These are phyloP conservation scores for Pseudocohnilembus persalinus DNA, from an alignment of 169 alveolate genomes.

Conservation along the genomic window DNA sequence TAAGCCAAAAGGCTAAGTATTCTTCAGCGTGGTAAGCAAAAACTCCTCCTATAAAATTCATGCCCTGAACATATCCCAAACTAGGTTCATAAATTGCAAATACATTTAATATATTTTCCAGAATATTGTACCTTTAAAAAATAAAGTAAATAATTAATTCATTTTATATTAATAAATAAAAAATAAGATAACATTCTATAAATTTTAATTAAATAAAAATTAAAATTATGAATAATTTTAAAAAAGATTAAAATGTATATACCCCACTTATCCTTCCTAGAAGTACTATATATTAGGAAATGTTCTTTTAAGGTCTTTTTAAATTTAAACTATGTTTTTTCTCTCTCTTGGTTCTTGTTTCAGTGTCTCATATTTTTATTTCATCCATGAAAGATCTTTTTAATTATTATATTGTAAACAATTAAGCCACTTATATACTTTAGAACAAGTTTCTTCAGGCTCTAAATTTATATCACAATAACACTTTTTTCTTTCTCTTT, in stretches of 20 bases:
- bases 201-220: no score
- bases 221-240: no score
- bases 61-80: constrained; percentile 20
- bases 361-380: not conserved
- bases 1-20: constrained; percentile 12
- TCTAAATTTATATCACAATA: constrained; percentile 30
- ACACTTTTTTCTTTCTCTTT: constrained; percentile 3
- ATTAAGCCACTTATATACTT: not conserved
- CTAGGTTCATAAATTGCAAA: constrained; percentile 20
- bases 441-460: constrained; percentile 11
- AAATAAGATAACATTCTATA: no score
- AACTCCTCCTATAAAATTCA: constrained; percentile 10
- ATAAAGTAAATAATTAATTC: no score
- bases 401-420: not conserved
- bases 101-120: not conserved
- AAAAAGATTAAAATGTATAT: no score
- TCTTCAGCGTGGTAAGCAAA: constrained; percentile 27
- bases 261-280: not conserved
- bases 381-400: constrained; percentile 7
- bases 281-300: not conserved
- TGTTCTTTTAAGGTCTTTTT: not conserved
- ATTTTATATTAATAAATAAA: no score
- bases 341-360: not conserved
- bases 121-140: not conserved
- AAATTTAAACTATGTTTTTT: no score